Conservation (phyloP, 139 green algal genomes). For the Coelastrella sp. region DNA sequence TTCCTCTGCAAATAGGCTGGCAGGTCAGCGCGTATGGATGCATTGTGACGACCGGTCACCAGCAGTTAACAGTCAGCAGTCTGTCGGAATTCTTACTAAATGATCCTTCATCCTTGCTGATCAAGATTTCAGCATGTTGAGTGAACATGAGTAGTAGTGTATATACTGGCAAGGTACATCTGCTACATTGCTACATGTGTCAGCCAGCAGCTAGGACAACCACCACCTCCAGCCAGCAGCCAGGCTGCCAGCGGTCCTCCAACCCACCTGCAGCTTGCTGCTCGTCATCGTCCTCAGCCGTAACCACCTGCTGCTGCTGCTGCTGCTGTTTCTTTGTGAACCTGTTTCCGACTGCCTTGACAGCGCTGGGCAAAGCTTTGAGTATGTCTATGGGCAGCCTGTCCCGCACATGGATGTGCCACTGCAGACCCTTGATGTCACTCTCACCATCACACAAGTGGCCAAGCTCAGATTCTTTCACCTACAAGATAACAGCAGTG, state of each 20-base stretch:
- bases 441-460: constrained; percentile 37
- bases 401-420: background rate
- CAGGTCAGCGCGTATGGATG: no score
- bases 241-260: background rate
- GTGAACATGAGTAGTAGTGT: no score
- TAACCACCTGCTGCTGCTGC: background rate
- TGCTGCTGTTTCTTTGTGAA: background rate
- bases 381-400: background rate
- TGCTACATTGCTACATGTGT: no score
- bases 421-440: constrained; percentile 2
- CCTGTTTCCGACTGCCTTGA: constrained; percentile 20
- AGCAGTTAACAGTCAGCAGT: no score
- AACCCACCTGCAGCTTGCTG: background rate
- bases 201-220: background rate
- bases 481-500: background rate
- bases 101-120: no score
- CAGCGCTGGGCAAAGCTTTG: background rate
- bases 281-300: no score
- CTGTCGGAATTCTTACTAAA: no score
- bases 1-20: no score
- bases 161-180: no score
- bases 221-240: background rate
- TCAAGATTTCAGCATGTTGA: no score
- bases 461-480: constrained; percentile 32
- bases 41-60: no score